Evolutionary conservation across 176 grass and related monocot genomes (phyloP), one percentile per base, ranked within the genome.

Genomic region (Carex pumila): DNA sequence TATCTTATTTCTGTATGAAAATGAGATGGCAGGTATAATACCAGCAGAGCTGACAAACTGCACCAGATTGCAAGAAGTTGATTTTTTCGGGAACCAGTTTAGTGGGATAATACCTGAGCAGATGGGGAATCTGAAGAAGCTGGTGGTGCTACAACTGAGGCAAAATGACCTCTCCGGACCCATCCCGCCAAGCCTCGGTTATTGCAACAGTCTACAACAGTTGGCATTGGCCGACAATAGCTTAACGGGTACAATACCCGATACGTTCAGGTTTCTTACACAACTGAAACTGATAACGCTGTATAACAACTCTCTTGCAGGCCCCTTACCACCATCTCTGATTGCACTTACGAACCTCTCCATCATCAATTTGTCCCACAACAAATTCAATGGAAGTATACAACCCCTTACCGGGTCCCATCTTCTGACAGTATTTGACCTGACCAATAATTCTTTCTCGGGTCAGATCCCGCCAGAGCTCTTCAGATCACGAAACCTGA

Each of bases 81-180:
- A 99, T 85, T 95, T 99, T 84, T 99, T 95, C 53, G 93, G 96
- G 37, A 99, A 99, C 67, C 91, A 90, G 32, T 95, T 99, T 79
- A 85, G 41, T 14, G 96, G 93, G 0, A 1, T 32, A 1, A 95
- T 99, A 70, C 96, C 91, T 29, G 83, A 89, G 13, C 87, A 50
- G 47, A 95, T 99, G 0, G 96, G 96, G 3, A 85, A 90, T 36
- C 96, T 99, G 41, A 92, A 79, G 88, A 90, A 93, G 55, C 79
- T 99, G 21, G 61, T 65, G 0, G 88, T 99, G 85, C 93, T 99
- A 13, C 96, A 99, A 79, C 84, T 99, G 88, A 89, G 96, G 80
- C 89, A 99, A 93, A 99, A 99, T 72, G 91, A 94, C 13, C 79
- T 99, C 36, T 89, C 89, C 0, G 96, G 96, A 61, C 50, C 89